These are phyloP conservation scores for Hypoxylon sp. DNA, from an alignment of 2,329 filamentous ascomycete genomes.

Conservation along the genomic window DNA sequence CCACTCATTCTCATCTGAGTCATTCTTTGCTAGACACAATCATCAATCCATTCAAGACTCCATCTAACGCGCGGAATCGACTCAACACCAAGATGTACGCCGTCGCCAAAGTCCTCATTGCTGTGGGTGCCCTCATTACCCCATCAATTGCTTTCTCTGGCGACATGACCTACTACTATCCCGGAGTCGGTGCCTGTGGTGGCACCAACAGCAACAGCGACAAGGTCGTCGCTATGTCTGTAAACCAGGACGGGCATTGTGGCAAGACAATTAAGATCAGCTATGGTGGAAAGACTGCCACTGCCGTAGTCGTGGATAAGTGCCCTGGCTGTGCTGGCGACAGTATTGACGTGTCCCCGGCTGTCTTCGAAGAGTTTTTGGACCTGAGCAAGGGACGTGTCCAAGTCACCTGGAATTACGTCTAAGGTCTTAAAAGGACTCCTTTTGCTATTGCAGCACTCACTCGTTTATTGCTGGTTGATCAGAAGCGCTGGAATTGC, in stretches of 20 bases:
- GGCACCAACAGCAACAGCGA: slow-evolving; percentile 38
- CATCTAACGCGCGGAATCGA: not conserved
- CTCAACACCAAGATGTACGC: slow-evolving; percentile 27
- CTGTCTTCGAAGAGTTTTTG: slow-evolving; percentile 46
- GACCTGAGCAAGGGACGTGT: slow-evolving; percentile 38
- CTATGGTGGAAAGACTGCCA: slow-evolving; percentile 45
- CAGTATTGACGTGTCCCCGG: slow-evolving; percentile 51
- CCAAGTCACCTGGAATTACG: slow-evolving; percentile 47
- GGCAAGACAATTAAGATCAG: slow-evolving; percentile 48
- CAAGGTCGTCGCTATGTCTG: slow-evolving; percentile 48
- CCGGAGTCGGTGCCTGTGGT: slow-evolving; percentile 49
- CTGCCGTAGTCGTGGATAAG: slow-evolving; percentile 50
- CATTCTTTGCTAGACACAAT: slow-evolving; percentile 9
- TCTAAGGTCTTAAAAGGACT: slow-evolving; percentile 25
- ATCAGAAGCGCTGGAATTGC: not conserved
- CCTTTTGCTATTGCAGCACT: not conserved
- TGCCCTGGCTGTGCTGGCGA: slow-evolving; percentile 49
- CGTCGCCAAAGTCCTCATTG: slow-evolving; percentile 37
- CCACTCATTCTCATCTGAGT: not conserved
- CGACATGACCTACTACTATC: slow-evolving; percentile 49
- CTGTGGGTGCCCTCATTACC: slow-evolving; percentile 34
- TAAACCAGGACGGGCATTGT: slow-evolving; percentile 45
- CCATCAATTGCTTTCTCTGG: slow-evolving; percentile 41
- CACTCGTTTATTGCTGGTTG: not conserved
- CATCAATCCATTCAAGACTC: not conserved